Base-by-base conservation (phyloP, 2,329 filamentous ascomycete species). In the Aspergillus pseudoterreus region DNA sequence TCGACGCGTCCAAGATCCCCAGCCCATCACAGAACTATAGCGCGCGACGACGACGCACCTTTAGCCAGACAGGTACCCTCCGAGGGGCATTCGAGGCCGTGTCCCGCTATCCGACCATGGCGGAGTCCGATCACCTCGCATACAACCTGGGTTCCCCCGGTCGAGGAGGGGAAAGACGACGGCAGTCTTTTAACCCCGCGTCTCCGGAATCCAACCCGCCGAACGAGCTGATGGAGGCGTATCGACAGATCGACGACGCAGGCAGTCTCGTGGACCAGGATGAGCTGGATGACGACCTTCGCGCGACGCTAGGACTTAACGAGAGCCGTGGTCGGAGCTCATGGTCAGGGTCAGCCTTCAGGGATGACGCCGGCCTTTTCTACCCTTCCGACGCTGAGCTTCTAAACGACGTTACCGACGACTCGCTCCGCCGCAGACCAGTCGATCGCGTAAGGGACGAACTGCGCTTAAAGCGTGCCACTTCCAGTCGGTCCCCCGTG, bases 161-260 rank as follows among this genome's bases (percentile, higher is more conserved):
- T 57, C 64, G 55, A 27, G 62, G 19, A 17, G 35, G 12, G 6
- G 15, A 8, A 22, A 22, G n/a, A 6, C n/a, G 53, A 43, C 63
- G 61, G 27, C 60, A 62, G 19, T 58, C 54, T 8, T 45, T 57
- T 38, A 55, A 58, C 51, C 49, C 53, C 24, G 59, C 57, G 19
- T 73, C 69, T 10, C 69, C 71, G 2, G 60, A 65, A 12, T 70
- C 69, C 4, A 73, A 69, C 39, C 71, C 73, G 2, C 72, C 71
- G 14, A 62, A 62, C 24, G 74, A 71, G 45, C 53, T 72, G 8
- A 59, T 59, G 10, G 72, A 76, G 43, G 59, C 64, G 4, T 76
- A 76, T 53, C 62, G 63, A 45, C 63, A 64, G 53, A 73, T 74
- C 48, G 64, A 70, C 15, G 69, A 72, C 41, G 71, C 68, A 35